phyloP scores from a whole-genome alignment of 208 protist genomes.

The Leishmania arabica region DNA sequence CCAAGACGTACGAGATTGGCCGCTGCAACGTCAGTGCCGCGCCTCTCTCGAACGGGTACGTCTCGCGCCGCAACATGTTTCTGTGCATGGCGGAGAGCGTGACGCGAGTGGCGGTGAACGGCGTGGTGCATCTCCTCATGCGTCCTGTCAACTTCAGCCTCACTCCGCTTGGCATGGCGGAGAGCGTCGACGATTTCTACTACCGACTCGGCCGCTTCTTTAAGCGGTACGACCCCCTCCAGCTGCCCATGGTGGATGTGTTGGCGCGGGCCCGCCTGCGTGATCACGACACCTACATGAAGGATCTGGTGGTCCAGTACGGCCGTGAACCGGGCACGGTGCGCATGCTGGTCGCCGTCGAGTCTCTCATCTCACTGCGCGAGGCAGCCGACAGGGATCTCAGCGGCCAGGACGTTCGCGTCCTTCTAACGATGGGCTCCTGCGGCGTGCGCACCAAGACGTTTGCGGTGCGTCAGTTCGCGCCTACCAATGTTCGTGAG shows the following conservation, averaged over 20 bases:
- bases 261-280: constrained; percentile 47
- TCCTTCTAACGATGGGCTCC: constrained; percentile 73
- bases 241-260: constrained; percentile 60
- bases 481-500: constrained; percentile 53
- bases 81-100: constrained; percentile 45
- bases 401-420: constrained; percentile 47
- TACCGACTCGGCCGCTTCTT: constrained; percentile 76
- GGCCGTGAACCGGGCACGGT: constrained; percentile 77
- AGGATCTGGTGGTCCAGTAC: constrained; percentile 68
- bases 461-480: constrained; percentile 50
- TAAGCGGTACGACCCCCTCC: constrained; percentile 69
- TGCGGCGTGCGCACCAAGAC: constrained; percentile 42
- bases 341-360: constrained; percentile 50
- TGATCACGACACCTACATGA: constrained; percentile 66
- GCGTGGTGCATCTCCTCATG: constrained; percentile 63
- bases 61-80: constrained; percentile 69
- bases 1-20: constrained; percentile 65
- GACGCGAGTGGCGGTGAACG: constrained; percentile 39
- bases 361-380: constrained; percentile 49
- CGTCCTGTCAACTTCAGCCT: constrained; percentile 61
- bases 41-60: constrained; percentile 45
- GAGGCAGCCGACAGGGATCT: constrained; percentile 44
- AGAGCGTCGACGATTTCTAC: constrained; percentile 65
- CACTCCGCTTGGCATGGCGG: constrained; percentile 34
- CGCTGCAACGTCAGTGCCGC: constrained; percentile 50